Evolutionary conservation across 495 filamentous ascomycete genomes (phyloP), one percentile per base, ranked within the genome.

Genomic region (Parmelia sp.): DNA sequence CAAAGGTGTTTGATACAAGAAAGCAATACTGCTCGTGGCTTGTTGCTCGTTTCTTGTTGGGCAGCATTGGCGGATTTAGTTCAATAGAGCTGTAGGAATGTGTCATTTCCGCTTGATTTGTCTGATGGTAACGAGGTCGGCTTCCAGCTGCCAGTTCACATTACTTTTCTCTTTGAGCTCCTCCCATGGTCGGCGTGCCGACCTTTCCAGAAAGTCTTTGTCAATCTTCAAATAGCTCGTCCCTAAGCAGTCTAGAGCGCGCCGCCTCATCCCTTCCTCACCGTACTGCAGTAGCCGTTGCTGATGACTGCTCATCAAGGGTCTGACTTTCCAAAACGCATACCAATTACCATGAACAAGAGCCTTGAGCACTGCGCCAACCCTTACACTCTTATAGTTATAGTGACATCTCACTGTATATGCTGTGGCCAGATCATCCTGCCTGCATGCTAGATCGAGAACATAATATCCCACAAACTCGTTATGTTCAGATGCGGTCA

Each of bases 391-490:
- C 29, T 76, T 74, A 58, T 89, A 83, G 9, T 65, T 68, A 69
- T 87, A 84, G 25, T 76, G 70, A 35, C 74, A 70, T 35, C 82
- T 80, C 53, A 88, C 71, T n/a, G 80, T 76, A 67, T 88, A 90
- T 1, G 93, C 94, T 39, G 84, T 80, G 11, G 80, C 80, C 42
- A 96, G 79, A 64, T 96, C 81, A n/a, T 83, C 79, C 68, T 91
- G 84, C 19, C 92, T 84, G 72, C 93, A 96, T 14, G 92, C 91
- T 47, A 91, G 82, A 74, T 98, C 94, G 21, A 97, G 83, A 51
- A 97, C 85, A 21, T 88, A 81, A 71, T 96, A 97, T 39, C 84
- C 83, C 27, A 85, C 80, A 65, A 92, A 83, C 65, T 97, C 94
- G 57, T 86, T 84, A 23, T 89, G 72, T 68, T 96, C 91, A 19